These are phyloP conservation scores for Ganoderma meredithae DNA, from an alignment of 1,284 basidiomycete genomes.

Conservation along the genomic window DNA sequence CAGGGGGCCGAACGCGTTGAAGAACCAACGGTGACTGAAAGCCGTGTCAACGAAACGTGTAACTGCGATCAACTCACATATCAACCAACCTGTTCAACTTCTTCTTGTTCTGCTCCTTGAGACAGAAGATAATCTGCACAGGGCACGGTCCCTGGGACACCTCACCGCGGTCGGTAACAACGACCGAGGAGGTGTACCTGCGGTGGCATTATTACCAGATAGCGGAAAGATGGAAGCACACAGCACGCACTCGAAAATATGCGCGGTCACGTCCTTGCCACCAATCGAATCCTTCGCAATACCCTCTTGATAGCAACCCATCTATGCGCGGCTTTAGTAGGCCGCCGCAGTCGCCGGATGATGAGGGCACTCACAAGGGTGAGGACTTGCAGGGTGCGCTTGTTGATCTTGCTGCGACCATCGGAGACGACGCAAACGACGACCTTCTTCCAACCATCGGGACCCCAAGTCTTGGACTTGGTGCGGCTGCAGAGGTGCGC, in stretches of 20 bases:
- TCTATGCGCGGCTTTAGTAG: slow-evolving; percentile 51
- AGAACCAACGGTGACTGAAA: slow-evolving; percentile 91
- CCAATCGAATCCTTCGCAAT: slow-evolving; percentile 93
- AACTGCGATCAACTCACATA: not conserved
- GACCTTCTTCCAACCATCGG: slow-evolving; percentile 95
- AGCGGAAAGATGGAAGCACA: not conserved
- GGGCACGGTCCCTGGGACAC: slow-evolving; percentile 85
- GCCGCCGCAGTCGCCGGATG: not conserved
- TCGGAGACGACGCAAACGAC: slow-evolving; percentile 94
- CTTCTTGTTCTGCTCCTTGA: slow-evolving; percentile 97
- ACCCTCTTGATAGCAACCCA: slow-evolving; percentile 97
- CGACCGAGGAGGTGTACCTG: slow-evolving; percentile 80
- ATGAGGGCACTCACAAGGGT: slow-evolving; percentile 59
- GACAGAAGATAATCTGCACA: slow-evolving; percentile 91
- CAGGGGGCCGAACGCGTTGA: slow-evolving; percentile 93
- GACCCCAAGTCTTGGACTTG: slow-evolving; percentile 92
- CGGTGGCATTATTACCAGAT: slow-evolving; percentile 22
- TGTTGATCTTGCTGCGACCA: slow-evolving; percentile 91
- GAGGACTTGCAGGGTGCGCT: slow-evolving; percentile 84
- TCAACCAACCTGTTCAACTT: slow-evolving; percentile 69
- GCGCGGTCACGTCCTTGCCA: slow-evolving; percentile 92
- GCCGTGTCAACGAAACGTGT: slow-evolving; percentile 10
- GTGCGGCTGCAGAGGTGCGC: slow-evolving; percentile 84
- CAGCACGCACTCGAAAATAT: slow-evolving; percentile 83
- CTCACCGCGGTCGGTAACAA: slow-evolving; percentile 88